phyloP scores from a whole-genome alignment of 176 grass and related monocot genomes.

The Hordeum vulgare region MorexV3_pseudomolecules_assembly NC_058522.1:332687965-332688464 shows the following conservation, averaged over 20 bases:
- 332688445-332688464: background rate
- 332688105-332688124: background rate
- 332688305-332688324: background rate
- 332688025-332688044: slow-evolving; percentile 91
- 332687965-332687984: background rate
- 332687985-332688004: slow-evolving; percentile 27
- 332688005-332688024: slow-evolving; percentile 99
- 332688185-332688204: background rate
- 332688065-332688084: slow-evolving; percentile 89
- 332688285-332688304: background rate
- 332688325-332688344: background rate
- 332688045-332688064: slow-evolving; percentile 97
- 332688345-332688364: background rate
- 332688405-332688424: background rate
- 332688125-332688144: background rate
- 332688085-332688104: slow-evolving; percentile 57
- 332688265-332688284: background rate
- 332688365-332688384: background rate
- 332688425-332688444: background rate
- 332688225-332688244: too few relatives aligned
- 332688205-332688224: background rate
- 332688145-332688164: background rate
- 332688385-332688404: background rate
- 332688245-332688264: too few relatives aligned
- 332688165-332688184: background rate